Percentiles rank a stretch among this genome's conserved stretches.
Conservation (phyloP, 2,329 filamentous ascomycete genomes). For the Aspergillus intermedius region DNA sequence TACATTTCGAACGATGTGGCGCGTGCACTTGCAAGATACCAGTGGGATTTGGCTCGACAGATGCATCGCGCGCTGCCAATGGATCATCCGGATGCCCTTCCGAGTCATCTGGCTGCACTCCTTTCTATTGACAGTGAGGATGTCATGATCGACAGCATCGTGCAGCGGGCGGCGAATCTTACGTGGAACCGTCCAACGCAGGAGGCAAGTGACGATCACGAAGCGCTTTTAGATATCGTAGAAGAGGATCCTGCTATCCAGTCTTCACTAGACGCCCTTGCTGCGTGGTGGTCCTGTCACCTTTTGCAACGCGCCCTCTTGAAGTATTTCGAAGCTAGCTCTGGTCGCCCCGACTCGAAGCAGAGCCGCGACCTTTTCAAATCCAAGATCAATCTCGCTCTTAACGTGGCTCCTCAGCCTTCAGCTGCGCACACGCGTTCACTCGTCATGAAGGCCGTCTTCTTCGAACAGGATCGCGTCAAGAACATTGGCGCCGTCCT, state of each 20-base stretch:
- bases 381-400: conserved; percentile 59
- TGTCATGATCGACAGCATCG: conserved; percentile 68
- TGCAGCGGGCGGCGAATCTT: conserved; percentile 81
- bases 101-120: conserved; percentile 67
- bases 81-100: conserved; percentile 59
- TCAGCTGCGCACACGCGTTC: conserved; percentile 61
- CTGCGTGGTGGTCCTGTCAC: conserved; percentile 81
- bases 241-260: conserved; percentile 79
- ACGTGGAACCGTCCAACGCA: conserved; percentile 78
- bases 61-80: conserved; percentile 45
- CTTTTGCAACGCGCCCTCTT: conserved; percentile 64
- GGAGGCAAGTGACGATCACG: conserved; percentile 55
- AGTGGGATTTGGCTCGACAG: conserved; percentile 74
- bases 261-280: conserved; percentile 81
- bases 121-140: conserved; percentile 75
- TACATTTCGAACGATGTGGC: conserved; percentile 63
- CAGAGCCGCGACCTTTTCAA: conserved; percentile 39
- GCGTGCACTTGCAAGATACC: conserved; percentile 63
- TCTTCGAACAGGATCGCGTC: conserved; percentile 48
- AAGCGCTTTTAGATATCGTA: conserved; percentile 72
- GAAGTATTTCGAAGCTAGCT: conserved; percentile 52
- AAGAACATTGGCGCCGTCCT: conserved; percentile 48
- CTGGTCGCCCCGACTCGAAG: conserved; percentile 40
- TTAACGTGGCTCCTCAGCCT: conserved; percentile 68
- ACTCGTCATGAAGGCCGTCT: conserved; percentile 53